phyloP scores from a whole-genome alignment of 441 rosid species.

The Manihot esculenta region DNA sequence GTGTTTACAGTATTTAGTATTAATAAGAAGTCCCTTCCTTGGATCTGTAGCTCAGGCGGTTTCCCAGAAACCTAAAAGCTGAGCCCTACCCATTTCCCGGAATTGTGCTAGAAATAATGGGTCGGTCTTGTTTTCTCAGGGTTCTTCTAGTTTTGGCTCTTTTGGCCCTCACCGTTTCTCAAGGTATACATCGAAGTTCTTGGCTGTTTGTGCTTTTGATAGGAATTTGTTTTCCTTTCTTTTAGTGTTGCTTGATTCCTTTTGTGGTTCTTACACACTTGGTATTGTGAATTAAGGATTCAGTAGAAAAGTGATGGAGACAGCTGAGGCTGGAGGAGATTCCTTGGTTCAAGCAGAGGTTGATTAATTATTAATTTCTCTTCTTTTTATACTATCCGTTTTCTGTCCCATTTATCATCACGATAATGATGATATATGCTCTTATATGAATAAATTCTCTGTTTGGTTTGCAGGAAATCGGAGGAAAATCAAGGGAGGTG shows the following conservation, averaged over 20 bases:
- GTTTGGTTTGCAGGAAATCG: slow-evolving; percentile 36
- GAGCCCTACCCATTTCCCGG: too few species aligned
- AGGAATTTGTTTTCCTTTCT: not conserved
- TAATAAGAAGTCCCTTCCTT: slow-evolving; percentile 23
- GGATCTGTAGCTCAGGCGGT: slow-evolving; percentile 38
- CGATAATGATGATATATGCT: not conserved
- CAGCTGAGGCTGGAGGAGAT: slow-evolving; percentile 29
- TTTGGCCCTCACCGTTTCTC: slow-evolving; percentile 39
- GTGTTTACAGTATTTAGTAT: not conserved
- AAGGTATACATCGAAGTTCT: slow-evolving; percentile 28
- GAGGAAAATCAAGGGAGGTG: slow-evolving; percentile 35
- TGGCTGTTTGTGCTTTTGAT: not conserved
- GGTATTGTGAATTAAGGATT: slow-evolving; percentile 32
- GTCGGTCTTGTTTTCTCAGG: slow-evolving; percentile 32
- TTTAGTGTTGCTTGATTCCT: not conserved
- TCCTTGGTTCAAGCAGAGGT: slow-evolving; percentile 34
- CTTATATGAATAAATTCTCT: not conserved
- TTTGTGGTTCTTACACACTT: not conserved
- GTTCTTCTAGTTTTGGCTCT: slow-evolving; percentile 33
- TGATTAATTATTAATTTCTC: not conserved
- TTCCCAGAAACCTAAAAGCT: slow-evolving; percentile 27
- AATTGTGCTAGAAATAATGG: slow-evolving; percentile 40
- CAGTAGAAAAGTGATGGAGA: slow-evolving; percentile 37
- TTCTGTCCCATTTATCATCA: not conserved
- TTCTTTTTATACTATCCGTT: not conserved